phyloP scores from a whole-genome alignment of 2,329 filamentous ascomycete genomes.

The Anthostomella pinea region DNA sequence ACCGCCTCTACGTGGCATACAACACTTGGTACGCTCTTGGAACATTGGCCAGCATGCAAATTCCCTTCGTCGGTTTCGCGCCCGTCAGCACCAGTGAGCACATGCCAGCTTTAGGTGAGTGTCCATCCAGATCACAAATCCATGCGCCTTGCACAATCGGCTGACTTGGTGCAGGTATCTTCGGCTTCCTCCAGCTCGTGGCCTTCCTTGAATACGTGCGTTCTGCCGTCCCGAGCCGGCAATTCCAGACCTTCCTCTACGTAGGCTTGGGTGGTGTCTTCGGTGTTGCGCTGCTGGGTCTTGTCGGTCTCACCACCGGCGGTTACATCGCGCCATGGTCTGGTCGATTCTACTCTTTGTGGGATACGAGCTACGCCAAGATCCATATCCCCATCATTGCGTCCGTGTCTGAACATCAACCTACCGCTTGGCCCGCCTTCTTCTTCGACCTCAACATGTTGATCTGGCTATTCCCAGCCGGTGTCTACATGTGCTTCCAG shows the following conservation, averaged over 20 bases:
- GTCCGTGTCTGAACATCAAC: slow-evolving; percentile 99
- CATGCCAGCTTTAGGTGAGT: slow-evolving; percentile 88
- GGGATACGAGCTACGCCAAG: slow-evolving; percentile 98
- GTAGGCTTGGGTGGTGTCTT: slow-evolving; percentile 74
- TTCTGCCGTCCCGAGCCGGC: slow-evolving; percentile 82
- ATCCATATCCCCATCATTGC: slow-evolving; percentile 99
- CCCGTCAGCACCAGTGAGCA: slow-evolving; percentile 97
- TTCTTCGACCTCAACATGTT: slow-evolving; percentile 98
- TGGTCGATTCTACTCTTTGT: slow-evolving; percentile 97
- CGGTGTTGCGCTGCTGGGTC: slow-evolving; percentile 65
- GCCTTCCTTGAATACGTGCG: slow-evolving; percentile 90
- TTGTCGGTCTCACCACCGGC: slow-evolving; percentile 84
- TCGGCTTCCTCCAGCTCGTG: slow-evolving; percentile 90
- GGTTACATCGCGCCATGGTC: slow-evolving; percentile 97
- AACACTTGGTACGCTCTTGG: slow-evolving; percentile 97
- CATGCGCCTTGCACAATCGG: background rate
- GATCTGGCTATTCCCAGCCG: slow-evolving; percentile 98
- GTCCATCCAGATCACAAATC: background rate
- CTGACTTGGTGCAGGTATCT: slow-evolving; percentile 63
- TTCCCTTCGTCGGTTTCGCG: slow-evolving; percentile 96
- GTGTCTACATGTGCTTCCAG: slow-evolving; percentile 97
- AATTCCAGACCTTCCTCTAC: slow-evolving; percentile 88
- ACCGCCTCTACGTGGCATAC: slow-evolving; percentile 91
- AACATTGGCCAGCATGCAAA: slow-evolving; percentile 97
- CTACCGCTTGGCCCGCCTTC: slow-evolving; percentile 97